Base-by-base conservation (phyloP, 1,139 yeast genomes). In the Yamadazyma buinensis region DNA sequence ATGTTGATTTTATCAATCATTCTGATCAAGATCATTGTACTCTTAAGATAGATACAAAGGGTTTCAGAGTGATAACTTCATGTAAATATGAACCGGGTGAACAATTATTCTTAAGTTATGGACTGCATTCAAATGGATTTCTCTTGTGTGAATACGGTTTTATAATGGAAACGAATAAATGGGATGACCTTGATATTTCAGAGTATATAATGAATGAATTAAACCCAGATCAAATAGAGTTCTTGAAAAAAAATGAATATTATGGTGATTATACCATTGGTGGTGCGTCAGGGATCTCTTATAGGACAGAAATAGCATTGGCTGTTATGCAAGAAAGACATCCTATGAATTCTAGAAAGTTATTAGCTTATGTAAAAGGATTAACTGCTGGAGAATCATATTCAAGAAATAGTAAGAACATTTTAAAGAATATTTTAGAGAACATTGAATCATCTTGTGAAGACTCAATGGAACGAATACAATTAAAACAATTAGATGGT, bases 131-230 rank as follows among this genome's bases (percentile, higher is more conserved):
- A 15, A 88, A 90, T 53, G 85, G 78, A 30, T 85, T 86, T 46
- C 60, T 92, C 27, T 61, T 87, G 10, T 77, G 84, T 49, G 97
- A 92, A 55, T 92, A 92, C 51, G 97, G 97, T 1, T 92, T 90
- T 60, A 67, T 70, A 13, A 57, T 84, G 10, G 46, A 49, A 0
- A 38, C 51, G 1, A 87, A 87, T 52, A 61, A 57, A 21, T 83
- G 92, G 88, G 81, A 87, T 45, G 79, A 66, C 41, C 53, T 88
- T 2, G 95, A 90, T 49, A 54, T 90, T 7, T 61, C 85, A 0
- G 52, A 57, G 0, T 57, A 63, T 21, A 49, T 78, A 2, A 25
- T 54, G 1, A 53, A 59, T 2, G 43, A 69, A 18, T 41, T 83
- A 25, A 61, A 61, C 23, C 54, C 56, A 0, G 41, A 43, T 1